These are phyloP conservation scores for Heritiera fomes DNA, from an alignment of 345 rosid species.

Conservation along the genomic window DNA sequence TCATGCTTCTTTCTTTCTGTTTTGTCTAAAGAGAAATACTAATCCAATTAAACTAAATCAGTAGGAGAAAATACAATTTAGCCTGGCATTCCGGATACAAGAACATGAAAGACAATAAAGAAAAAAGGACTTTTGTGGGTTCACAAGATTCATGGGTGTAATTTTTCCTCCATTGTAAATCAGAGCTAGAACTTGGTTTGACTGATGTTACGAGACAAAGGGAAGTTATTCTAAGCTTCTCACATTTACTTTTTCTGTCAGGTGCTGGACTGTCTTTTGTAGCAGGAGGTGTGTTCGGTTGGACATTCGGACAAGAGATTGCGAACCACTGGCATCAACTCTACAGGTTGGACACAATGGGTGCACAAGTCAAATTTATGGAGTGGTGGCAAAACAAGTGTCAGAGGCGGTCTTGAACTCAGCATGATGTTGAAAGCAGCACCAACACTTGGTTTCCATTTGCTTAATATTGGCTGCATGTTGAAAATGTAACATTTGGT, in stretches of 20 bases:
- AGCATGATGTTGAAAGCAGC: background rate
- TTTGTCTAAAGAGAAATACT: background rate
- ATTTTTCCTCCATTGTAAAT: background rate
- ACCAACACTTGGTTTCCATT: constrained; percentile 11
- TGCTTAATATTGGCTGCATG: background rate
- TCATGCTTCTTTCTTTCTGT: background rate
- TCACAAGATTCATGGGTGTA: background rate
- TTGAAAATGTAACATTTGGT: background rate
- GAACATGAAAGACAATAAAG: background rate
- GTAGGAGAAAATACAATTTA: background rate
- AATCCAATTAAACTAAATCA: background rate
- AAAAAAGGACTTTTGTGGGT: background rate
- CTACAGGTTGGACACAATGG: constrained; percentile 83
- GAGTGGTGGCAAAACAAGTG: constrained; percentile 78
- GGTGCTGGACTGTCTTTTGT: constrained; percentile 78
- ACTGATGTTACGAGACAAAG: background rate
- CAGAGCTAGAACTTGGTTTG: background rate
- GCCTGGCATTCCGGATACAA: background rate
- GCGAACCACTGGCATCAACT: constrained; percentile 76
- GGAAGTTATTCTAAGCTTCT: constrained; percentile 7
- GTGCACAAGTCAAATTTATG: constrained; percentile 42
- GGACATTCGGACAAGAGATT: constrained; percentile 85
- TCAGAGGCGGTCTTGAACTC: constrained; percentile 38
- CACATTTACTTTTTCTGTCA: constrained; percentile 21
- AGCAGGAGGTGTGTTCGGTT: constrained; percentile 88